Conservation (phyloP, 164 flowering plant species). For the Magnolia kwangsiensis region DNA sequence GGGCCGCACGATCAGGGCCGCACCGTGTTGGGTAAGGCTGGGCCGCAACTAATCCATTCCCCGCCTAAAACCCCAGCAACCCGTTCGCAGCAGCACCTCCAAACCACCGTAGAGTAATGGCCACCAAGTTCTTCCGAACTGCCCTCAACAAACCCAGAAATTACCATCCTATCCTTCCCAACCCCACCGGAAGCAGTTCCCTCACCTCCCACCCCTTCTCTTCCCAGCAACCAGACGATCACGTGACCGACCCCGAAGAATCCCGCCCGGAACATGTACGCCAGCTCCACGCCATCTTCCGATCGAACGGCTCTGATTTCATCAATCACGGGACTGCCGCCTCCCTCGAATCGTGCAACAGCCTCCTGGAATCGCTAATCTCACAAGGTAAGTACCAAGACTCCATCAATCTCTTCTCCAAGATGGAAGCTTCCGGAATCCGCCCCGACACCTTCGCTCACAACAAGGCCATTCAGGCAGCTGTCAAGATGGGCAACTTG, state of each 20-base stretch:
- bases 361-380: conserved; percentile 8
- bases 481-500: conserved; percentile 57
- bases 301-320: neutral
- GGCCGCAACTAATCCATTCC: too few species aligned
- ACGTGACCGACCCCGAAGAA: neutral
- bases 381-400: conserved; percentile 3
- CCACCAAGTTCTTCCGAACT: neutral
- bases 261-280: neutral
- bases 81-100: too few species aligned
- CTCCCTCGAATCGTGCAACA: neutral
- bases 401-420: conserved; percentile 6
- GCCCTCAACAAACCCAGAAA: neutral
- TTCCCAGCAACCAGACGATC: neutral
- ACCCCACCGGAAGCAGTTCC: neutral
- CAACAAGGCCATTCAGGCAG: conserved; percentile 67
- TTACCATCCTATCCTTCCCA: neutral
- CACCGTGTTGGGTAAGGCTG: too few species aligned
- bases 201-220: neutral
- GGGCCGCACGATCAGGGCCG: too few species aligned
- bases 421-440: conserved; percentile 33
- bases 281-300: conserved; percentile 8
- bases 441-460: conserved; percentile 37
- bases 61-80: too few species aligned
- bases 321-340: neutral
- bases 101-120: too few species aligned